Base-by-base conservation (phyloP, 2,329 filamentous ascomycete species). In the Chaetomium sp. region DNA sequence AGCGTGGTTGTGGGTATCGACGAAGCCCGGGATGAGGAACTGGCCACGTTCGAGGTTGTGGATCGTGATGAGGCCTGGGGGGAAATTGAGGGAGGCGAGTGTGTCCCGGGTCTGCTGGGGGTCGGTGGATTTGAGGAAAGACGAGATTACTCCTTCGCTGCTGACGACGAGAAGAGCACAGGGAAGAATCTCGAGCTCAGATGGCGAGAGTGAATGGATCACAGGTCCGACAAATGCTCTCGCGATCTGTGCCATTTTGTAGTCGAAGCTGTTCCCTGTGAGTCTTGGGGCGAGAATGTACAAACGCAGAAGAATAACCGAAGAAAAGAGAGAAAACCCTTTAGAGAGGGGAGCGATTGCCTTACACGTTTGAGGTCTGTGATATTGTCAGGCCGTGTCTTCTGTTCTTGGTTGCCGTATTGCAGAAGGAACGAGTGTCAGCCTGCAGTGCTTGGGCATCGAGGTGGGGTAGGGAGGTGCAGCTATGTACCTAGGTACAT, bases 1-100 rank as follows among this genome's bases (percentile, higher is more conserved):
- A 0, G 85, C 84, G 63, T 88, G 85, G 58, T 85, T 85, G 67
- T 87, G 85, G 1, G 83, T 86, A 70, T 87, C 84, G 52, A 87
- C 71, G 62, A 84, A 79, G 44, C 81, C 80, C 0, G 82, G 81
- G 55, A 83, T 76, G 48, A 84, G 67, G 62, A 85, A 82, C 46
- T 80, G 69, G 41, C 73, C 74, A 0, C 53, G 50, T 1, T n/a
- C 49, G 32, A 64, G 58, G 12, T 35, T 12, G 34, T 60, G 53
- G 35, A 65, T n/a, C 8, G 59, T 55, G 14, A 51, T 35, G 6
- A 59, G 36, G 5, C 54, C 45, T 6, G 66, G 54, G 2, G 62
- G 37, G 19, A 53, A 36, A 6, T 54, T 48, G 19, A 56, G 37
- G 43, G 6, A 14, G 2, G 52, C 46, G 14, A 66, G 55, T 10